These are phyloP conservation scores for Salix purpurea DNA, from an alignment of 345 rosid genomes.

Conservation along the genomic window DNA sequence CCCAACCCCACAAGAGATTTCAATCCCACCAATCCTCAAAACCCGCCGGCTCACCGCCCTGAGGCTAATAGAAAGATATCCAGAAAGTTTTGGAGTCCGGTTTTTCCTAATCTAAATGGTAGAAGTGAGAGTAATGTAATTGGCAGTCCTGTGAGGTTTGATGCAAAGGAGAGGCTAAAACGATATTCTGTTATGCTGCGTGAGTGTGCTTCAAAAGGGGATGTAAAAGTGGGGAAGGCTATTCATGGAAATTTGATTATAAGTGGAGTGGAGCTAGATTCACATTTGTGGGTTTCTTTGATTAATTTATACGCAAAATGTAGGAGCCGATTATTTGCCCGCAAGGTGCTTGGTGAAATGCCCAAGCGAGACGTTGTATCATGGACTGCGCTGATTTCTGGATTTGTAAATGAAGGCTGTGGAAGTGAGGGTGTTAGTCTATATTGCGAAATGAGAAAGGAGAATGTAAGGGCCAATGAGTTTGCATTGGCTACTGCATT, in stretches of 20 bases:
- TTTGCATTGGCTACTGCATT: slow-evolving; percentile 29
- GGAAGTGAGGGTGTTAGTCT: slow-evolving; percentile 20
- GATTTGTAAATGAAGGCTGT: slow-evolving; percentile 28
- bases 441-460: slow-evolving; percentile 31
- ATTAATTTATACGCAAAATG: slow-evolving; percentile 35
- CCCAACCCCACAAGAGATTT: not conserved
- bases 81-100: not conserved
- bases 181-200: slow-evolving; percentile 32
- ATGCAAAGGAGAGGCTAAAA: slow-evolving; percentile 14
- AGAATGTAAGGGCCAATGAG: slow-evolving; percentile 37
- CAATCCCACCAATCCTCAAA: too few relatives aligned
- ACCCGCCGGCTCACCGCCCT: not conserved
- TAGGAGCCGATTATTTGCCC: slow-evolving; percentile 22
- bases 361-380: slow-evolving; percentile 43
- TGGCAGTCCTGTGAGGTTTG: not conserved
- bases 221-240: slow-evolving; percentile 21
- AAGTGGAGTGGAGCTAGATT: slow-evolving; percentile 29
- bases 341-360: slow-evolving; percentile 35
- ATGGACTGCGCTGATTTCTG: slow-evolving; percentile 39
- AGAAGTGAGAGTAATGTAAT: not conserved
- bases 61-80: not conserved
- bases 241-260: slow-evolving; percentile 26
- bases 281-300: slow-evolving; percentile 42
- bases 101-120: not conserved
- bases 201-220: slow-evolving; percentile 36